Base-by-base conservation (phyloP, 176 grass and related monocot genomes). In the Panicum miliaceum region DNA sequence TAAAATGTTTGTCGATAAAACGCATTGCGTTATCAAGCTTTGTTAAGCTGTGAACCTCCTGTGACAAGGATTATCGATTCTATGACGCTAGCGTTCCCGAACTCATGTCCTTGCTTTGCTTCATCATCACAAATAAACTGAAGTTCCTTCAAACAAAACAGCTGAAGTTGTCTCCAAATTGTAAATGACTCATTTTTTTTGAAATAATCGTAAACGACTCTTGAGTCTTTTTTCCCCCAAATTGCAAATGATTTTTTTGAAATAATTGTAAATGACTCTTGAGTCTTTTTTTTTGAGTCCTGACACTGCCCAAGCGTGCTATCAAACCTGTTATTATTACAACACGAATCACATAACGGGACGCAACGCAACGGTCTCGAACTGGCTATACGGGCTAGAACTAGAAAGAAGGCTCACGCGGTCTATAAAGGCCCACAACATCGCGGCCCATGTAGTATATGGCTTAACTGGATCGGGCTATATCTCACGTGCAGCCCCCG, bases 381-480 rank as follows among this genome's bases (percentile, higher is more conserved):
- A 32, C 29, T 41, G 38, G 40, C 68, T 6, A 14, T 15, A 71
- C 68, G n/a, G 22, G 12, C 67, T 26, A 69, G 37, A 40, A 75
- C 48, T 75, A 38, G 16, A 37, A 29, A 63, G 26, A 34, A 64
- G 61, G 68, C 18, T 68, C 77, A 73, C 12, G 19, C 3, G 2
- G 23, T 0, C 37, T 42, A 40, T 19, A 19, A 54, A 79, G 74
- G 85, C 37, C 85, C 70, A 50, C 25, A 64, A 18, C n/a, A 20
- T 6, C 1, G 26, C 54, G 58, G 67, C 58, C 22, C 27, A 0
- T 46, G 72, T 65, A 29, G 3, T 65, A 15, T 16, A 35, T 0
- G 27, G 23, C 29, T 29, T 51, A 60, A 47, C 37, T 57, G 68
- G 60, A 68, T 84, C 50, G 81, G 87, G 40, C 87, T 74, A 71